These are phyloP conservation scores for Coemansia brasiliensis DNA, from an alignment of 192 early-diverging fungal species.

Conservation along the genomic window DNA sequence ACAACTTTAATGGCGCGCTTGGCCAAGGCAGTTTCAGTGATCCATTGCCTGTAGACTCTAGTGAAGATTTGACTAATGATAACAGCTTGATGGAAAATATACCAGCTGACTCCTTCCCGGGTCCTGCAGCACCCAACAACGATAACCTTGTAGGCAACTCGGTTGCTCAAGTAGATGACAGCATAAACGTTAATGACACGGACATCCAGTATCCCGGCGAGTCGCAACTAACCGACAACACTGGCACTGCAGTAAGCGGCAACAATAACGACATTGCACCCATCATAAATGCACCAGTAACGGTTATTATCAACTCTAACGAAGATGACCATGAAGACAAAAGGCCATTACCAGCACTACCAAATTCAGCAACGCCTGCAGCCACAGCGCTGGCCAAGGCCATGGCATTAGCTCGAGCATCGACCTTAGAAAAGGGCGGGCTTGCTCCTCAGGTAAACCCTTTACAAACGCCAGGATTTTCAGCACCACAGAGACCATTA, in stretches of 20 bases:
- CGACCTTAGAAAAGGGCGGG: no score
- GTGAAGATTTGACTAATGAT: neutral
- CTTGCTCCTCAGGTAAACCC: no score
- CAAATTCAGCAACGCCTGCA: neutral
- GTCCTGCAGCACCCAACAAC: neutral
- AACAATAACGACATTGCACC: conserved; percentile 52
- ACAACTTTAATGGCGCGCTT: no score
- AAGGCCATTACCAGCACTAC: neutral
- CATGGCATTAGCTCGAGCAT: no score
- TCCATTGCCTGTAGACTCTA: no score
- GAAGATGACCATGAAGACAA: conserved; percentile 1
- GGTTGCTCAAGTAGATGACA: conserved; percentile 37
- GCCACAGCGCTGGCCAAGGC: neutral
- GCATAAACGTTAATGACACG: conserved; percentile 23
- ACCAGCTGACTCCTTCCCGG: neutral
- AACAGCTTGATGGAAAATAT: neutral
- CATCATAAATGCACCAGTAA: conserved; percentile 52
- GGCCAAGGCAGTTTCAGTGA: no score
- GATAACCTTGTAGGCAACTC: conserved; percentile 42
- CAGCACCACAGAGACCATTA: neutral
- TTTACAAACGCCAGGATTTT: no score
- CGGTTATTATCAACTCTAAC: conserved; percentile 39
- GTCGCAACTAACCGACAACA: conserved; percentile 40
- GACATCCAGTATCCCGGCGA: conserved; percentile 36
- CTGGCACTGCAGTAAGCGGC: conserved; percentile 46